Base-by-base conservation (phyloP, 257 asterid genomes). In the Rubia yunnanensis region DNA sequence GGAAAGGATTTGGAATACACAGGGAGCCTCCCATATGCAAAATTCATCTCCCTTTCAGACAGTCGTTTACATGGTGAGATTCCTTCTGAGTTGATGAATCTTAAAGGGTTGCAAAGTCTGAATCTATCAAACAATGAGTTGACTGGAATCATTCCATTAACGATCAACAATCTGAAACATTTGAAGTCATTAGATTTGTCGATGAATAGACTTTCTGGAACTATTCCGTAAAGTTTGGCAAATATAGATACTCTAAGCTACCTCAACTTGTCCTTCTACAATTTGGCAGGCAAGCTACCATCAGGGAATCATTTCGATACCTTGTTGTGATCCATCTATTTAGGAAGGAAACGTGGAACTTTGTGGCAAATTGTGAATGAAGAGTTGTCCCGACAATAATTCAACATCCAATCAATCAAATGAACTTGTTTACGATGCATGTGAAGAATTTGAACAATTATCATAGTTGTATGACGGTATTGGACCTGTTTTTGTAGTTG, bases 21-120 rank as follows among this genome's bases (percentile, higher is more conserved):
- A 1, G 24, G 26, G 20, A 36, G 24, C 31, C 63, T 73, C 6
- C 15, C 0, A 8, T 20, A 14, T 14, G 32, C 54, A 0, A 62
- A 2, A 32, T 72, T 68, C 36, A 27, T 67, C 7, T 46, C 48
- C 2, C 30, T 73, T 15, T 50, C 73, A 1, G 23, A 34, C 1
- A 73, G 66, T 38, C 9, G 53, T 5, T 13, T 72, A 5, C 14
- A 10, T 32, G 62, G 73, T 26, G 38, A 61, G n/a, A 73, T 73
- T 17, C 69, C 69, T 0, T 11, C 4, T 0, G 77, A 66, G 38
- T 30, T 73, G 54, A 48, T 48, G 54, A n/a, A 15, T 17, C 23
- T 48, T 0, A 14, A 15, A 17, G 54, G 54, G 8, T n/a, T 48
- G 54, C 54, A 48, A 48, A 18, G 54, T 48, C 8, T 48, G 54